Percentiles rank a stretch among this genome's conserved stretches.
These are phyloP conservation scores for Cladorrhinum sp. DNA, from an alignment of 2,329 filamentous ascomycete genomes.

Conservation along the genomic window DNA sequence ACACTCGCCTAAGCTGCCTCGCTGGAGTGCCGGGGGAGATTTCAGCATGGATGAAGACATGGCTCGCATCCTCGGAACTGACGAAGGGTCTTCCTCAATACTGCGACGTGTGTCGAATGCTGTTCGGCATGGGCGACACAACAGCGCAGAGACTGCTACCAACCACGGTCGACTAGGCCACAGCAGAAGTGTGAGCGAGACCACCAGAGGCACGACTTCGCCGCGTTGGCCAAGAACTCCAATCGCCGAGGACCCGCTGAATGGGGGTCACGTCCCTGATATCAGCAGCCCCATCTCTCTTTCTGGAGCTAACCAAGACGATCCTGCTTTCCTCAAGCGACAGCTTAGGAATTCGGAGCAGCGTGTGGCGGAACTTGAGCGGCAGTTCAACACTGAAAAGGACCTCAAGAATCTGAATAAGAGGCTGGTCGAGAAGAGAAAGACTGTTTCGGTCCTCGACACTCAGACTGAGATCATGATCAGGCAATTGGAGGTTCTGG, in stretches of 20 bases:
- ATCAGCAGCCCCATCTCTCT: slow-evolving; percentile 71
- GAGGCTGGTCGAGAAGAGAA: slow-evolving; percentile 86
- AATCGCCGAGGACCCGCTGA: slow-evolving; percentile 49
- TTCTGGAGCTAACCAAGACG: slow-evolving; percentile 55
- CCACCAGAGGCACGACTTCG: slow-evolving; percentile 61
- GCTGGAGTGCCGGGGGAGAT: slow-evolving; percentile 77
- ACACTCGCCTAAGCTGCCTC: slow-evolving; percentile 64
- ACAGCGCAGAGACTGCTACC: slow-evolving; percentile 64
- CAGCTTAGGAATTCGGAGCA: slow-evolving; percentile 80
- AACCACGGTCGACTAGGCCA: slow-evolving; percentile 47
- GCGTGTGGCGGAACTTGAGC: slow-evolving; percentile 79
- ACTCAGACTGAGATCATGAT: slow-evolving; percentile 95
- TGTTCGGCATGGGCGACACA: slow-evolving; percentile 87
- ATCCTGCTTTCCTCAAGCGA: slow-evolving; percentile 64
- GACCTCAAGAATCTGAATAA: slow-evolving; percentile 76
- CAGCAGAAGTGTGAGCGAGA: slow-evolving; percentile 63
- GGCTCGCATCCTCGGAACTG: slow-evolving; percentile 78
- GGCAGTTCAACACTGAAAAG: slow-evolving; percentile 66
- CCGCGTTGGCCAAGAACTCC: slow-evolving; percentile 70
- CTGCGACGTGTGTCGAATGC: slow-evolving; percentile 88
- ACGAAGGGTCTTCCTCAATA: slow-evolving; percentile 75
- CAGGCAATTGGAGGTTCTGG: slow-evolving; percentile 83
- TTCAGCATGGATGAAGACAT: slow-evolving; percentile 96
- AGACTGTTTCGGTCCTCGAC: slow-evolving; percentile 90
- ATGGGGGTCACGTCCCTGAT: slow-evolving; percentile 50